These are phyloP conservation scores for Halophytophthora polymorphica DNA, from an alignment of 352 stramenopile genomes.

Conservation along the genomic window DNA sequence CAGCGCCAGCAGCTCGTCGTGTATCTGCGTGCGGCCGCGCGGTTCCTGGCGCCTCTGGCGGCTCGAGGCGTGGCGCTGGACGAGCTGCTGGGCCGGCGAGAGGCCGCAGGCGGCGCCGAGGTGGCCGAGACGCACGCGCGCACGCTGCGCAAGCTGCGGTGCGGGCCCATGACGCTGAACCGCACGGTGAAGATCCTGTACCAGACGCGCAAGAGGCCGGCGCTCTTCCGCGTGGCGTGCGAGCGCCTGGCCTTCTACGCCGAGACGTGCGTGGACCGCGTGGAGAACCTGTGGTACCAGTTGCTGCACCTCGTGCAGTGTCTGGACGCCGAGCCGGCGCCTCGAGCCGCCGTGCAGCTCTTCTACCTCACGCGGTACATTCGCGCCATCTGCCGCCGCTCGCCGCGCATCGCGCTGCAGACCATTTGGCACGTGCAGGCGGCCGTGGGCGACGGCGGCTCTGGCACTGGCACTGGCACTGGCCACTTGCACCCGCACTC, in stretches of 20 bases:
- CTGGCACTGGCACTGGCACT: too few relatives aligned
- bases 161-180: conserved; percentile 66
- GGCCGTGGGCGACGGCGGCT: conserved; percentile 45
- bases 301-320: conserved; percentile 78
- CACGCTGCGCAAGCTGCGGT: conserved; percentile 49
- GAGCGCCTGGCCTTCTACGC: conserved; percentile 71
- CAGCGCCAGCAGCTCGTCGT: conserved; percentile 57
- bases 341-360: conserved; percentile 43
- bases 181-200: conserved; percentile 80
- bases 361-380: conserved; percentile 71
- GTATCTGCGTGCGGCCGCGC: conserved; percentile 31
- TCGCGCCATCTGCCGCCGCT: conserved; percentile 64
- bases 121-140: conserved; percentile 31
- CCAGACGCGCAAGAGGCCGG: conserved; percentile 64
- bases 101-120: conserved; percentile 15
- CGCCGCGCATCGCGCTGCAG: conserved; percentile 66
- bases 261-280: conserved; percentile 67
- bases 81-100: conserved; percentile 19
- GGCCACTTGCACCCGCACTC: conserved; percentile 63
- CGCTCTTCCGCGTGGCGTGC: conserved; percentile 61
- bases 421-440: conserved; percentile 82
- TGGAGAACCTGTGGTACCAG: conserved; percentile 81
- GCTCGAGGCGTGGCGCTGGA: conserved; percentile 31
- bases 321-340: conserved; percentile 46
- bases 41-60: conserved; percentile 36